Evolutionary conservation across 2,329 filamentous ascomycete genomes (phyloP), one percentile per base, ranked within the genome.

Genomic region (Teratosphaeria epicoccoides): DNA sequence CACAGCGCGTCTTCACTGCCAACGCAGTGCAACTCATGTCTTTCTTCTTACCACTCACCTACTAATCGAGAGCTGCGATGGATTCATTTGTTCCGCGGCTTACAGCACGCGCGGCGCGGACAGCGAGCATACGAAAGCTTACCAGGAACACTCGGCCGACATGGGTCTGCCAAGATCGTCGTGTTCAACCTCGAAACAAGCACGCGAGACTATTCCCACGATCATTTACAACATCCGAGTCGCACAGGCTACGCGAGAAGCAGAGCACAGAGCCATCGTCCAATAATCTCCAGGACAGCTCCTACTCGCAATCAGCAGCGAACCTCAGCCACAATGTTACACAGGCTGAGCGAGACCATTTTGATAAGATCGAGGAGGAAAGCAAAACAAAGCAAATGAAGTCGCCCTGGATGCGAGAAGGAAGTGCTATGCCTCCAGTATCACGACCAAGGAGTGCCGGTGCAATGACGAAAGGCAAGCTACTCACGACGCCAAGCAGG

Each of bases 401-500:
- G 47, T 76, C 81, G 28, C 83, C 83, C 59, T 86, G 83, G 83
- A 80, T 82, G 57, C 73, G 82, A 14, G 76, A 84, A 56, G 79
- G 81, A 3, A 78, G 77, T 43, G 77, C 81, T 55, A 61, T 70
- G 33, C 74, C 79, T n/a, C 81, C 80, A 5, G 79, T 81, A 3
- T 71, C 71, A 9, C 65, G 73, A 51, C 65, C 74, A 57, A 67
- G 74, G 28, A 72, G 70, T 55, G 76, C 79, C 66, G 69, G 77
- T 55, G 75, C 76, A 11, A 84, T 85, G 81, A 82, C 79, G 2
- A 84, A 83, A 66, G 83, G 87, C 20, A 88, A 88, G 64, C 77
- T 94, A 2, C 71, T 91, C 24, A 90, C 87, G 0, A 94, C 88
- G 0, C 87, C 87, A 0, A 88, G 85, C 0, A 78, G 86, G 1